Evolutionary conservation across 73 alveolate species (phyloP).

Genomic region (Paraurostyla sp.): DNA sequence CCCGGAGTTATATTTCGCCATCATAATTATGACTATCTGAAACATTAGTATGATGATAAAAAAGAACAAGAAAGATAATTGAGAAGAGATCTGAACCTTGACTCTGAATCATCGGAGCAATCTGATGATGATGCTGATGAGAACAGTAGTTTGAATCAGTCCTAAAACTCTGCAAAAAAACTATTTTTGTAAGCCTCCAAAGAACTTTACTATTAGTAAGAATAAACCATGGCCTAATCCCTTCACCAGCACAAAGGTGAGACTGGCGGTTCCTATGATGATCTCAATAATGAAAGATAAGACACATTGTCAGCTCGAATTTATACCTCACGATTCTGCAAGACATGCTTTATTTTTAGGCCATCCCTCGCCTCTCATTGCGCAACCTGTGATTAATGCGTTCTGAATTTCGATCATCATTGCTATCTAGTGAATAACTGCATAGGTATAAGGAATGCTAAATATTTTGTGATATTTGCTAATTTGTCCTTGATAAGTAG

Average conservation of each 20-base stretch:
- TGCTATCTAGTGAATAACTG: slow-evolving; percentile 92
- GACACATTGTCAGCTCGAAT: slow-evolving; percentile 40
- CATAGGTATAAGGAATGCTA: slow-evolving; percentile 89
- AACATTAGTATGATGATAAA: slow-evolving; percentile 7
- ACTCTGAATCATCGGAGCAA: not conserved
- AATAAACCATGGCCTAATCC: not conserved
- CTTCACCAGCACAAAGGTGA: not conserved
- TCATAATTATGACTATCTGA: slow-evolving; percentile 22
- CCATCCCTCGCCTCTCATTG: slow-evolving; percentile 95
- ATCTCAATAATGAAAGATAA: not conserved
- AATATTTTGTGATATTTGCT: not conserved
- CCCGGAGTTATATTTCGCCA: slow-evolving; percentile 61
- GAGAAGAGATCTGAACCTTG: not conserved
- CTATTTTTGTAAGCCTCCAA: not conserved
- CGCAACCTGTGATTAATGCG: slow-evolving; percentile 88
- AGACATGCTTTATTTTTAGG: slow-evolving; percentile 85
- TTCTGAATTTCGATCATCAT: slow-evolving; percentile 91
- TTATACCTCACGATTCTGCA: slow-evolving; percentile 67
- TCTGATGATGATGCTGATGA: slow-evolving; percentile 8
- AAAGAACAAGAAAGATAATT: not conserved
- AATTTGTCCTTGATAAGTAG: not conserved
- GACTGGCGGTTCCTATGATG: not conserved
- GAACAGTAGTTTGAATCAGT: not conserved
- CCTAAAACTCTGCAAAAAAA: not conserved
- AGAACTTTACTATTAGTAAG: not conserved